Evolutionary conservation across 441 rosid genomes (phyloP).

Genomic region (Brassica hybrid): DNA sequence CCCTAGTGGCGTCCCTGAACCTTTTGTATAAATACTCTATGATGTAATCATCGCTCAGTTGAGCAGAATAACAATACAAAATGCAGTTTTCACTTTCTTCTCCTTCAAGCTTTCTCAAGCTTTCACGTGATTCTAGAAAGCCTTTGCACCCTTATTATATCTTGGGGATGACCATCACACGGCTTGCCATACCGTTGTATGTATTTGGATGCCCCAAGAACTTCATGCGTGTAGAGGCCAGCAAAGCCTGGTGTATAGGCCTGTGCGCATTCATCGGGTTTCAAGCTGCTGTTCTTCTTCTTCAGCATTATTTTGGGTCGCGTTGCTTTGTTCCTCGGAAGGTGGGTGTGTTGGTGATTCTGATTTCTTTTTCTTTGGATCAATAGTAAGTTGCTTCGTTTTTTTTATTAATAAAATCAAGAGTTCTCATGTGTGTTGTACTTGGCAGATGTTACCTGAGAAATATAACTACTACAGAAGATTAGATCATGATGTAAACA

Average conservation of each 20-base stretch:
- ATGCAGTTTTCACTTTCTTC: too few species aligned
- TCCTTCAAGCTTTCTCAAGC: too few species aligned
- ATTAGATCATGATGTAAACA: conserved; percentile 56
- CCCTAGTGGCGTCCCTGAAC: too few species aligned
- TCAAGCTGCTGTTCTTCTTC: conserved; percentile 88
- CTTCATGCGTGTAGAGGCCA: conserved; percentile 92
- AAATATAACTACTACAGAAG: conserved; percentile 89
- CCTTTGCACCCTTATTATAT: conserved; percentile 95
- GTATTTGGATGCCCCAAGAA: conserved; percentile 94
- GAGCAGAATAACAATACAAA: too few species aligned
- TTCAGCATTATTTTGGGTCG: conserved; percentile 95
- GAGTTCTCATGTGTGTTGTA: conserved; percentile 28
- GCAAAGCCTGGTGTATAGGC: conserved; percentile 79
- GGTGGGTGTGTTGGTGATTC: conserved; percentile 56
- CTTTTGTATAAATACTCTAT: too few species aligned
- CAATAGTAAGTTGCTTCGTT: background rate
- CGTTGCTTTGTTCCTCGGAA: conserved; percentile 96
- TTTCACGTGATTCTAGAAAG: conserved; percentile 72
- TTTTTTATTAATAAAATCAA: background rate
- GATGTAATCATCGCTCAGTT: too few species aligned
- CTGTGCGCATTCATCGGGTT: conserved; percentile 69
- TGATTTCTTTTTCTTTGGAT: background rate
- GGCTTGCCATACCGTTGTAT: conserved; percentile 84
- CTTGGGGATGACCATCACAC: conserved; percentile 87
- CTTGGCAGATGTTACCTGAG: conserved; percentile 86